Evolutionary conservation across 352 stramenopile species (phyloP).

Genomic region (Globisporangium yorkense): DNA sequence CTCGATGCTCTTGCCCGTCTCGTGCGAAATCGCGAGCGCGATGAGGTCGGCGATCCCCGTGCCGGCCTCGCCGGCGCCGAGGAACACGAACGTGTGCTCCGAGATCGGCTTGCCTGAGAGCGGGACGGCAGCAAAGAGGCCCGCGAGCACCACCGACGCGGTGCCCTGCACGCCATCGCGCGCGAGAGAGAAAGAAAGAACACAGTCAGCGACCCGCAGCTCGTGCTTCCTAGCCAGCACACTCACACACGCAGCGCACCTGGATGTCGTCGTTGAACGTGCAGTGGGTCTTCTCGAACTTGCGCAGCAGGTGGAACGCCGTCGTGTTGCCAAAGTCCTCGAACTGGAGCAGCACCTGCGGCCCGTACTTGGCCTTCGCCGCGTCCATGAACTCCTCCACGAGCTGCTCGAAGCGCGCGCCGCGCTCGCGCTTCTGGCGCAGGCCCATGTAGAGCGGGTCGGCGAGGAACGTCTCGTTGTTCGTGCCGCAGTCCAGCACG

Average conservation of each 20-base stretch:
- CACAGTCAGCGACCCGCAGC: too few relatives aligned
- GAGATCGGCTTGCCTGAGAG: constrained; percentile 76
- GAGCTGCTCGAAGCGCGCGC: constrained; percentile 90
- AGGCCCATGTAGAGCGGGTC: constrained; percentile 96
- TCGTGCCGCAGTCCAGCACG: constrained; percentile 14
- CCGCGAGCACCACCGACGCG: constrained; percentile 72
- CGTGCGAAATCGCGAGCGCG: constrained; percentile 84
- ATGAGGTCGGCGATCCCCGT: constrained; percentile 95
- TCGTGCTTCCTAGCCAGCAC: too few relatives aligned
- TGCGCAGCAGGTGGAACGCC: constrained; percentile 79
- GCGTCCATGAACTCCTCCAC: constrained; percentile 97
- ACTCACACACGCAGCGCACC: neutral
- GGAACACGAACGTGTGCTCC: constrained; percentile 94
- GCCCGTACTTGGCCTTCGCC: constrained; percentile 86
- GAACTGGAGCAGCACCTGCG: constrained; percentile 82
- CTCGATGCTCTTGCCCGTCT: constrained; percentile 80
- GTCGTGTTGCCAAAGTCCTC: constrained; percentile 88
- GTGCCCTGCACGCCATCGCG: constrained; percentile 41
- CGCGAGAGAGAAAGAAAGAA: too few relatives aligned
- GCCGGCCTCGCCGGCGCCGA: constrained; percentile 92
- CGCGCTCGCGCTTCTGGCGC: constrained; percentile 82
- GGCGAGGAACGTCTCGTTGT: constrained; percentile 91
- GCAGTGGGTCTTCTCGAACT: constrained; percentile 81
- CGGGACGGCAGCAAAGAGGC: constrained; percentile 64
- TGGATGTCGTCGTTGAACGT: constrained; percentile 98